Conservation (phyloP, 768 basidiomycete species). For the Phlegmacium glaucopus region DNA sequence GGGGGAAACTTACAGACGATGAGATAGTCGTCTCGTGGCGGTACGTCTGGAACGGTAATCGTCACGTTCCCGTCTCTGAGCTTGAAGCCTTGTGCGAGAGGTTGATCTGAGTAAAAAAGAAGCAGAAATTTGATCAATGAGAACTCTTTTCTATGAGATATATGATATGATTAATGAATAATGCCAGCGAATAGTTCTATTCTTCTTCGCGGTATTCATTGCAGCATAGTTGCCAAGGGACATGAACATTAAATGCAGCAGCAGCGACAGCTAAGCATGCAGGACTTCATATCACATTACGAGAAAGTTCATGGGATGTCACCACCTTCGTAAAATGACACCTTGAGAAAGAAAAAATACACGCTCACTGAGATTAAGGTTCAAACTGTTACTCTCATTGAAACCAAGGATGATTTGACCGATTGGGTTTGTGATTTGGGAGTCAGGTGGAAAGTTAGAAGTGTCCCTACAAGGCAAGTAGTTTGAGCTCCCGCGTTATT, state of each 20-base stretch:
- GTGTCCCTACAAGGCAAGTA: slow-evolving; percentile 41
- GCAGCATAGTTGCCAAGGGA: too few relatives aligned
- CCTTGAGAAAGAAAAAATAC: neutral
- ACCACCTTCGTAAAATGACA: neutral
- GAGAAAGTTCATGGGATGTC: neutral
- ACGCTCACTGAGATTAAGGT: slow-evolving; percentile 50
- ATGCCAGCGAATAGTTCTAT: neutral
- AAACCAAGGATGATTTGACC: slow-evolving; percentile 54
- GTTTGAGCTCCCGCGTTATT: slow-evolving; percentile 1
- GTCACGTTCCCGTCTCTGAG: slow-evolving; percentile 45
- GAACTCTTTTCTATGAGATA: neutral
- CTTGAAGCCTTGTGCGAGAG: slow-evolving; percentile 54
- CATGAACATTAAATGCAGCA: too few relatives aligned
- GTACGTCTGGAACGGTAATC: slow-evolving; percentile 51
- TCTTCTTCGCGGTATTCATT: neutral
- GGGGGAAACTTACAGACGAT: slow-evolving; percentile 53
- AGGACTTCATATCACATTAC: too few relatives aligned
- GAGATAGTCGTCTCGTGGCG: slow-evolving; percentile 46
- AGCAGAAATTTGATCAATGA: neutral
- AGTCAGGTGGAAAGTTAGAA: slow-evolving; percentile 39
- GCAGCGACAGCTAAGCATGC: too few relatives aligned
- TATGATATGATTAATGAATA: neutral
- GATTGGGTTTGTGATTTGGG: slow-evolving; percentile 42
- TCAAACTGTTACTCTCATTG: slow-evolving; percentile 41
- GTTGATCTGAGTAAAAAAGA: slow-evolving; percentile 37